Base-by-base conservation (phyloP, 2,329 filamentous ascomycete species). In the Chaetomium strumarium region DNA sequence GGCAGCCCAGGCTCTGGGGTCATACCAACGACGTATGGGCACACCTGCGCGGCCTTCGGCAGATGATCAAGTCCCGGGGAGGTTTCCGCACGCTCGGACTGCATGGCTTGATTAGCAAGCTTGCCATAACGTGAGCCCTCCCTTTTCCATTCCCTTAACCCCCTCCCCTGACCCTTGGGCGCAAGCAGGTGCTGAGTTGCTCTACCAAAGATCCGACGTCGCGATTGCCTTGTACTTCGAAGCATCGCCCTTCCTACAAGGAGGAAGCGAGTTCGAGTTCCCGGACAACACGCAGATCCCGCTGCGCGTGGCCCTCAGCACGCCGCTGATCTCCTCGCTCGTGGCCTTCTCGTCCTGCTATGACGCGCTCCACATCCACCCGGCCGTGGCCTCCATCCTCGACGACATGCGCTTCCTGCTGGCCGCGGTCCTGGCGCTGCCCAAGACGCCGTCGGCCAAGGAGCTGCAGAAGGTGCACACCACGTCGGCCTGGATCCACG, bases 381-480 rank as follows among this genome's bases (percentile, higher is more conserved):
- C 67, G 1, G 65, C 67, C 46, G 75, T 74, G 1, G 75, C 76
- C 5, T 67, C 70, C 13, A 75, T 80, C 47, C 70, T 80, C 2
- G 77, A 80, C 49, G 72, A 77, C 45, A 72, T 78, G 63, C 71
- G 76, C 5, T 71, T 72, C 19, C 64, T 80, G 1, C 66, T 78
- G n/a, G 62, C 67, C 12, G 62, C 70, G 2, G 70, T 78, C 0
- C 56, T 76, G 5, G 62, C 67, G 1, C 62, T 77, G n/a, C 69
- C 74, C 0, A 53, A 60, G 2, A 42, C 64, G 0, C 60, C 73
- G 2, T 66, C 68, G 0, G 31, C 57, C 0, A 68, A 69, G 20
- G 67, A 75, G 30, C 59, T 73, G 2, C 62, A 70, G 13, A 70
- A 70, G 42, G 64, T 79, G 1, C 61, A 64, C 24, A 64, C 64